Evolutionary conservation across 768 basidiomycete species (phyloP), one percentile per base, ranked within the genome.

Genomic region (Phlebiopsis gigantea): DNA sequence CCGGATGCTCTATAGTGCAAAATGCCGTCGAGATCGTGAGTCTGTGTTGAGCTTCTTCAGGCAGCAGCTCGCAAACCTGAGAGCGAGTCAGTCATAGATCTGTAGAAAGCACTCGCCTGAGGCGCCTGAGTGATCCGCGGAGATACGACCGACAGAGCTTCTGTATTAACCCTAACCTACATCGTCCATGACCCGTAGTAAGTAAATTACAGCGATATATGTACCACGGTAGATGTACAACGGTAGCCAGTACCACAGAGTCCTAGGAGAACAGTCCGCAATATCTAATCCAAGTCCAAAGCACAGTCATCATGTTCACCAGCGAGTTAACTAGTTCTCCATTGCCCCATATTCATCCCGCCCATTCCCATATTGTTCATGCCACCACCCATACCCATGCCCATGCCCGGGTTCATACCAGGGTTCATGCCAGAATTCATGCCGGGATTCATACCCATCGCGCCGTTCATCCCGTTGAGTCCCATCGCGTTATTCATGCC

Each of bases 341-440:
- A 65, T 78, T 52, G 68, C 31, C 31, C 65, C 69, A 53, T 81
- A 77, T 79, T 63, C 62, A 65, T 65, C 47, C 26, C 58, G 2
- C 63, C 61, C 57, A 57, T 61, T 41, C 61, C 57, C 65, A 67
- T 59, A 54, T 56, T 61, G 58, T 56, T 63, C 65, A 57, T 66
- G 46, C 34, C 57, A 25, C 56, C 59, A 47, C 34, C 60, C 61
- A 31, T 51, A 28, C 64, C 63, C 62, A 64, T 61, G 3, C 55
- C 60, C 58, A 62, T 61, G 0, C 48, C 55, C 12, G 19, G 54
- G 17, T 49, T 44, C 41, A 51, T 54, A 19, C 57, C 58, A 57
- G 63, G 62, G 8, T 52, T 58, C 55, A 65, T 65, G 46, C 61
- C 55, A 46, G 29, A 55, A 30, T 31, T 58, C 53, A 64, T 61